A percentile compares a stretch with the other conserved stretches of the same genome.
These are phyloP conservation scores for Epichloe hybrida DNA, from an alignment of 2,329 filamentous ascomycete species.

Conservation along the genomic window DNA sequence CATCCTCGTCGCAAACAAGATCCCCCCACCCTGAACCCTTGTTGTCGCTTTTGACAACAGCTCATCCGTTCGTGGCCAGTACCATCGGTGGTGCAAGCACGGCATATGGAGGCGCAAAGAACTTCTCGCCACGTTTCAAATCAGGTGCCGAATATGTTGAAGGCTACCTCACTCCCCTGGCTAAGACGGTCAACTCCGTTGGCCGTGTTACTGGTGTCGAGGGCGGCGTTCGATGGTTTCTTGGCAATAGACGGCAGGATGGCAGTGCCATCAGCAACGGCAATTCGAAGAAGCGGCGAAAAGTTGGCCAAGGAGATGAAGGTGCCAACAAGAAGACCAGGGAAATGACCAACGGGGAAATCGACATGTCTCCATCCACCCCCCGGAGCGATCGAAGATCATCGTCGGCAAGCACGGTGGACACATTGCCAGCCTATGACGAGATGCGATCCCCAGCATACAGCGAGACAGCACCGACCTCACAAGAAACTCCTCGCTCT, in stretches of 20 bases:
- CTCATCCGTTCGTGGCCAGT: constrained; percentile 72
- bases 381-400: constrained; percentile 34
- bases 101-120: constrained; percentile 77
- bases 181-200: constrained; percentile 74
- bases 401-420: constrained; percentile 54
- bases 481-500: constrained; percentile 15
- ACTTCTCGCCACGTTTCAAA: constrained; percentile 78
- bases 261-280: constrained; percentile 29
- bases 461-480: constrained; percentile 39
- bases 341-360: constrained; percentile 2
- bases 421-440: constrained; percentile 74
- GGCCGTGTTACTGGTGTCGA: constrained; percentile 80
- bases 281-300: constrained; percentile 44
- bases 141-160: constrained; percentile 87
- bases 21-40: constrained; percentile 60
- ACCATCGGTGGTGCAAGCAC: constrained; percentile 76
- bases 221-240: constrained; percentile 71
- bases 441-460: constrained; percentile 64
- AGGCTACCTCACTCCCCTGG: constrained; percentile 72
- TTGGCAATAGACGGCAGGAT: constrained; percentile 44
- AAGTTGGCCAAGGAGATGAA: constrained; percentile 31
- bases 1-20: constrained; percentile 9
- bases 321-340: constrained; percentile 10
- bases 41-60: constrained; percentile 73
- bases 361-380: constrained; percentile 15